A percentile compares a stretch with the other conserved stretches of the same genome.
phyloP scores from a whole-genome alignment of 75 land plant genomes.

The Isoetes taiwanensis region DNA sequence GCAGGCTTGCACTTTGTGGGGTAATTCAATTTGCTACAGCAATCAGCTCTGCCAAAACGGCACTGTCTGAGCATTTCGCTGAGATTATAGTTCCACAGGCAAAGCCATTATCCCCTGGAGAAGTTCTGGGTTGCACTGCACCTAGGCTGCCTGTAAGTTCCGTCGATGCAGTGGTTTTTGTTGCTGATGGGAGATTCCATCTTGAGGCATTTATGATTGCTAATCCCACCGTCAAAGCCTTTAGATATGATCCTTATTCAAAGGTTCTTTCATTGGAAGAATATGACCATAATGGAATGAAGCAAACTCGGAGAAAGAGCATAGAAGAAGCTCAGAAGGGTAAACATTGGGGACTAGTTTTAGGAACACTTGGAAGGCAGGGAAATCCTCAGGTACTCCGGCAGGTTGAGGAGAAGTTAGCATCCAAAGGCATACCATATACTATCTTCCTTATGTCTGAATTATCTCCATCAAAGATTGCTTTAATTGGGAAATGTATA shows the following conservation, averaged over 20 bases:
- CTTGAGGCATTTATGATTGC: constrained; percentile 97
- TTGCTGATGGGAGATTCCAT: constrained; percentile 82
- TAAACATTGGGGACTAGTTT: constrained; percentile 63
- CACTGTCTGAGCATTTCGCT: constrained; percentile 28
- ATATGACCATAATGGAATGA: constrained; percentile 87
- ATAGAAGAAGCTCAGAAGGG: constrained; percentile 47
- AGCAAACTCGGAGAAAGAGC: constrained; percentile 56
- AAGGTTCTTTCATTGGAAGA: constrained; percentile 58
- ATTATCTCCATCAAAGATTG: constrained; percentile 57
- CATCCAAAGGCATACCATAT: constrained; percentile 34
- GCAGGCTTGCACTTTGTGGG: constrained; percentile 53
- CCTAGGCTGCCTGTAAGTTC: constrained; percentile 33
- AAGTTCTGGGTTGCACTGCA: constrained; percentile 90
- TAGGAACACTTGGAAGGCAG: constrained; percentile 91
- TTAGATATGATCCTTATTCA: constrained; percentile 76
- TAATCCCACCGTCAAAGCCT: constrained; percentile 58
- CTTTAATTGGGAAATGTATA: constrained; percentile 56
- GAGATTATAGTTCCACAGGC: constrained; percentile 61
- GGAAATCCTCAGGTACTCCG: constrained; percentile 69
- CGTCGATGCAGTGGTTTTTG: constrained; percentile 34
- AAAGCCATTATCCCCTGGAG: constrained; percentile 85
- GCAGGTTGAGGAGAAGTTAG: constrained; percentile 44
- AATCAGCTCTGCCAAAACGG: constrained; percentile 46
- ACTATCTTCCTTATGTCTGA: constrained; percentile 75
- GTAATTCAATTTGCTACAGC: constrained; percentile 79